phyloP scores from a whole-genome alignment of 2,329 filamentous ascomycete genomes.

The Monilinia laxa region DNA sequence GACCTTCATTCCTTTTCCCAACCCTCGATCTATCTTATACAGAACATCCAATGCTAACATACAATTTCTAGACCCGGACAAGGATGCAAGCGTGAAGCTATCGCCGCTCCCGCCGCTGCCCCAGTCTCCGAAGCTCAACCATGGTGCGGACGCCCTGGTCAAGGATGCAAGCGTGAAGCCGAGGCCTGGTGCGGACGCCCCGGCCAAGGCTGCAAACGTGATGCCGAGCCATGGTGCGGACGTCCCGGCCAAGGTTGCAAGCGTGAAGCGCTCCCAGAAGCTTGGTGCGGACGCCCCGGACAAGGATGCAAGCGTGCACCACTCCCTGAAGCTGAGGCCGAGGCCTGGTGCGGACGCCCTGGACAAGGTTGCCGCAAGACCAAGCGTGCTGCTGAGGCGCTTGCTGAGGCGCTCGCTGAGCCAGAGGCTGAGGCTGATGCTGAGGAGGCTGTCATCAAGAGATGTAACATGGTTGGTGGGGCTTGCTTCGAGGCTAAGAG shows the following conservation, averaged over 20 bases:
- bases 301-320: constrained; percentile 19
- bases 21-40: neutral
- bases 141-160: constrained; percentile 18
- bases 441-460: constrained; percentile 18
- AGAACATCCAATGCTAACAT: neutral
- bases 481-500: constrained; percentile 26
- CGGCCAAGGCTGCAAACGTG: constrained; percentile 21
- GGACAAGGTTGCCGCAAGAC: constrained; percentile 21
- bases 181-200: constrained; percentile 20
- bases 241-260: constrained; percentile 21
- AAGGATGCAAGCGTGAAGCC: constrained; percentile 22
- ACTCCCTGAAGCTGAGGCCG: constrained; percentile 7
- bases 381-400: constrained; percentile 21
- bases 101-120: neutral
- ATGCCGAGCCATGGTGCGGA: constrained; percentile 29
- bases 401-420: constrained; percentile 22
- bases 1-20: neutral
- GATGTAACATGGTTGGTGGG: constrained; percentile 25
- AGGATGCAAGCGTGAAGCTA: constrained; percentile 13
- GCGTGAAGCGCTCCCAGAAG: constrained; percentile 10
- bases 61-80: constrained; percentile 11
- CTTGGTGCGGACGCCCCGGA: constrained; percentile 19
- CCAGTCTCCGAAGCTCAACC: neutral
- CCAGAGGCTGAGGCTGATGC: constrained; percentile 4
- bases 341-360: constrained; percentile 16